Percentiles rank a stretch among this genome's conserved stretches.
These are phyloP conservation scores for Debaryomyces singareniensis DNA, from an alignment of 1,139 yeast genomes.

Conservation along the genomic window DNA sequence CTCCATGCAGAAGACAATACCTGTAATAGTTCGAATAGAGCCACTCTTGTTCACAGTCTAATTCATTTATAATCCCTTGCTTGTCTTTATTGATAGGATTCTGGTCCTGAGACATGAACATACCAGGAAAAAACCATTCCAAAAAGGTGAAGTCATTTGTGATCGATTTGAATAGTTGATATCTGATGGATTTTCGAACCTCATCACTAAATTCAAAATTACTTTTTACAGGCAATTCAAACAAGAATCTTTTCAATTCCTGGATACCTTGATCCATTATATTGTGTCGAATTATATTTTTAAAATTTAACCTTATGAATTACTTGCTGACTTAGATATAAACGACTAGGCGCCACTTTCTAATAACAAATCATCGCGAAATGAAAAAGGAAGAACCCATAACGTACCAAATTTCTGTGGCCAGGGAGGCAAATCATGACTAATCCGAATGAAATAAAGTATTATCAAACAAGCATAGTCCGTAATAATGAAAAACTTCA, in stretches of 20 bases:
- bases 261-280: neutral
- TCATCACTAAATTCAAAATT: slow-evolving; percentile 29
- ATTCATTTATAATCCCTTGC: slow-evolving; percentile 10
- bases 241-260: slow-evolving; percentile 21
- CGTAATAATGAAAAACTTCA: slow-evolving; percentile 37
- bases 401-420: no score
- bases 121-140: slow-evolving; percentile 43
- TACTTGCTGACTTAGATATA: no score
- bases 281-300: no score
- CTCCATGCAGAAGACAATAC: slow-evolving; percentile 13
- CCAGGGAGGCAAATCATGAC: no score
- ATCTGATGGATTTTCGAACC: slow-evolving; percentile 37
- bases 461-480: slow-evolving; percentile 21
- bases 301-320: no score
- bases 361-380: no score
- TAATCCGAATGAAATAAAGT: slow-evolving; percentile 6
- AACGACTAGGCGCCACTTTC: no score
- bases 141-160: slow-evolving; percentile 46
- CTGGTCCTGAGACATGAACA: slow-evolving; percentile 11
- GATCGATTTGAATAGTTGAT: slow-evolving; percentile 45
- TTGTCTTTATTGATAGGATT: slow-evolving; percentile 3
- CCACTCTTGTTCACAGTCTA: slow-evolving; percentile 35
- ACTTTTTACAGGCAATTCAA: slow-evolving; percentile 26
- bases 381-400: no score
- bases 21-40: slow-evolving; percentile 26